A percentile compares a stretch with the other conserved stretches of the same genome.
phyloP scores from a whole-genome alignment of 306 rosid genomes.

The Prunus mongolica region DNA sequence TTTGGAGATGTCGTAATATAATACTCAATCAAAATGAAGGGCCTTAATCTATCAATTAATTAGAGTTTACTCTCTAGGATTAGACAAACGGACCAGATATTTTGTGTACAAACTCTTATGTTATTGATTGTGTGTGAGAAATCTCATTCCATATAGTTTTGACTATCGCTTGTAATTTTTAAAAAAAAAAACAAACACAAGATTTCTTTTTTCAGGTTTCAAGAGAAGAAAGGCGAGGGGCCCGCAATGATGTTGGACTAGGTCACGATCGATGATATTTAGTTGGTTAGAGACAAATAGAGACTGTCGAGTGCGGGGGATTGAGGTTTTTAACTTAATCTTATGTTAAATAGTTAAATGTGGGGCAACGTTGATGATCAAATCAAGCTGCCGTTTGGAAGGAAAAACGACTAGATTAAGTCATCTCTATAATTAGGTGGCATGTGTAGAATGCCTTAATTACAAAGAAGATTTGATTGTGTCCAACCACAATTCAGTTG shows the following conservation, averaged over 20 bases:
- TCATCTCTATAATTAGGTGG: constrained; percentile 2
- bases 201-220: background rate
- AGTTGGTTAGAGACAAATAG: background rate
- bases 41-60: background rate
- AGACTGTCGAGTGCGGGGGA: background rate
- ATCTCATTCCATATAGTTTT: too few relatives aligned
- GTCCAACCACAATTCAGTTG: background rate
- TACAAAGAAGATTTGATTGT: background rate
- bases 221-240: background rate
- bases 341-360: background rate
- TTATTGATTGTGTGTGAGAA: too few relatives aligned
- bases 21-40: too few relatives aligned
- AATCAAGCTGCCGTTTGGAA: background rate
- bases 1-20: too few relatives aligned
- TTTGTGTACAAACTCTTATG: too few relatives aligned
- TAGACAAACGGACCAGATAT: too few relatives aligned
- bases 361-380: background rate
- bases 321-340: background rate
- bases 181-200: too few relatives aligned
- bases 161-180: too few relatives aligned
- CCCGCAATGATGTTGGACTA: background rate
- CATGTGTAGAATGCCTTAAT: background rate
- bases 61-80: too few relatives aligned
- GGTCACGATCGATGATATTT: background rate
- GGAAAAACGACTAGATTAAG: background rate